Percentiles rank a stretch among this genome's conserved stretches.
phyloP scores from a whole-genome alignment of 306 rosid genomes.

The Gleditsia sinensis region DNA sequence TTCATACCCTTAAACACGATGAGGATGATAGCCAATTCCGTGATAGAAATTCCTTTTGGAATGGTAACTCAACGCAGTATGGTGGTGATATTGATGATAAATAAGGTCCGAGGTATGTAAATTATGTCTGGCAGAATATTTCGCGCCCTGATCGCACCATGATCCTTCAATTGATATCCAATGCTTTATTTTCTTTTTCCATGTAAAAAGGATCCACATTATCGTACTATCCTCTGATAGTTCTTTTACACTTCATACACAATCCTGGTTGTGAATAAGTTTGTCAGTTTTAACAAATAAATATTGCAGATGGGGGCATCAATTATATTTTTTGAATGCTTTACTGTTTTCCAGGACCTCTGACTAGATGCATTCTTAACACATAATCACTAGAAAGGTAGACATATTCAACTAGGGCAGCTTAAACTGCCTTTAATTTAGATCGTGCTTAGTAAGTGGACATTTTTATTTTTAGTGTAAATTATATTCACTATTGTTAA shows the following conservation, averaged over 20 bases:
- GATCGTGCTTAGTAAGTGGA: no score
- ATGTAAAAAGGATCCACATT: background rate
- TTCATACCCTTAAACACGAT: conserved; percentile 55
- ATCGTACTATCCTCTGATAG: background rate
- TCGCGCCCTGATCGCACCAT: background rate
- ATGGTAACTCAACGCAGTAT: conserved; percentile 67
- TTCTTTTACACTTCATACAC: background rate
- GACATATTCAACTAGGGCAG: no score
- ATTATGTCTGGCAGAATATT: background rate
- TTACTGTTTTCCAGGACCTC: no score
- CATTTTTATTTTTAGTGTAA: no score
- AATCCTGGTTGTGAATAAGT: background rate
- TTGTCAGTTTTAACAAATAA: no score
- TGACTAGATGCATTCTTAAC: no score
- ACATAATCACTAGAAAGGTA: no score
- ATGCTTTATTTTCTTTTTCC: background rate
- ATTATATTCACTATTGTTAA: no score
- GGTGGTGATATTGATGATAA: conserved; percentile 49
- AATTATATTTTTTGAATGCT: no score
- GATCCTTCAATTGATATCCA: background rate
- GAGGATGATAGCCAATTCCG: conserved; percentile 54
- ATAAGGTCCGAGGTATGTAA: background rate
- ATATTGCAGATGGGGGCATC: no score
- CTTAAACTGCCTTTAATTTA: no score
- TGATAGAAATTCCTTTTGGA: conserved; percentile 58